These are phyloP conservation scores for Tuber brumale DNA, from an alignment of 495 filamentous ascomycete genomes.

Conservation along the genomic window DNA sequence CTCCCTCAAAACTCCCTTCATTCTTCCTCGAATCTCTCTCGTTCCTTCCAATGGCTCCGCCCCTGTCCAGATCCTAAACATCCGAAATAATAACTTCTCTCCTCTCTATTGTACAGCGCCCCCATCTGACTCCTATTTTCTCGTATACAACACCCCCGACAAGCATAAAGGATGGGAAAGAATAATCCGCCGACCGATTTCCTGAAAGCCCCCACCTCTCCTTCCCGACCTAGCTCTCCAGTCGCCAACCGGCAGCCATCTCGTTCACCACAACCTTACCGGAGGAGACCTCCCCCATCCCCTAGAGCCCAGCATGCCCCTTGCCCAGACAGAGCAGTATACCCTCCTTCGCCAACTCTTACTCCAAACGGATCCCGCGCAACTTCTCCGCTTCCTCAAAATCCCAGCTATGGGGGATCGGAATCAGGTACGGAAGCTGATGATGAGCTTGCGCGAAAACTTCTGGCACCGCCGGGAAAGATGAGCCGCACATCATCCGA, in stretches of 20 bases:
- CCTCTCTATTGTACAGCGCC: neutral
- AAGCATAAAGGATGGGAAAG: neutral
- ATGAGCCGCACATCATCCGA: slow-evolving; percentile 31
- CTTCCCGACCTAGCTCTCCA: slow-evolving; percentile 25
- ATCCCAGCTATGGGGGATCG: slow-evolving; percentile 19
- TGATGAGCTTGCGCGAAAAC: slow-evolving; percentile 38
- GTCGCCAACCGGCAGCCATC: slow-evolving; percentile 27
- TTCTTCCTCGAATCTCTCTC: neutral
- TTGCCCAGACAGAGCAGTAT: slow-evolving; percentile 12
- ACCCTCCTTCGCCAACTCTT: slow-evolving; percentile 28
- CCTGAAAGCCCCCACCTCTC: neutral
- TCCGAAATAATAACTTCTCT: neutral
- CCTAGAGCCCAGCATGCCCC: slow-evolving; percentile 9
- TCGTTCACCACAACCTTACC: slow-evolving; percentile 39
- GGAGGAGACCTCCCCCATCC: slow-evolving; percentile 16
- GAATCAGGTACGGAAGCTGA: slow-evolving; percentile 42
- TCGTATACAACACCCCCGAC: neutral
- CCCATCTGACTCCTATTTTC: neutral
- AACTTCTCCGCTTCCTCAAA: slow-evolving; percentile 17
- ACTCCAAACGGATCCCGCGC: slow-evolving; percentile 30
- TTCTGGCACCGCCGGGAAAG: slow-evolving; percentile 38
- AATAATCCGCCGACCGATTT: neutral
- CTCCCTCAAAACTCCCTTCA: neutral
- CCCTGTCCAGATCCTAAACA: neutral
- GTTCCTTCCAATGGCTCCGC: neutral